Base-by-base conservation (phyloP, 2,329 filamentous ascomycete species). In the Aquanectria penicillioides region DNA sequence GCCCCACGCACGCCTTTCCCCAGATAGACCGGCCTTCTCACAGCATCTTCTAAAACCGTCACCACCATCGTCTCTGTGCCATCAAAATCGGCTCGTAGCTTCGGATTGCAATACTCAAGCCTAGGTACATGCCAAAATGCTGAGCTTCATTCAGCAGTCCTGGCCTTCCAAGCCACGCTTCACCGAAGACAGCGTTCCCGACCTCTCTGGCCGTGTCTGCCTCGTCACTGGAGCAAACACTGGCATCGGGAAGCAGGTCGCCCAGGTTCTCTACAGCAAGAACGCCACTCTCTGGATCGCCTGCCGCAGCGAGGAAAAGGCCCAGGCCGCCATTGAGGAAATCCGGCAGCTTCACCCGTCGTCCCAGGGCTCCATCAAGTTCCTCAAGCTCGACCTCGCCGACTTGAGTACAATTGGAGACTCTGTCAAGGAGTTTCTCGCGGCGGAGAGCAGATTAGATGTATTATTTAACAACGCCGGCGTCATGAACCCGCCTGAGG, bases 131-230 rank as follows among this genome's bases (percentile, higher is more conserved):
- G n/a, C n/a, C n/a, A n/a, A n/a, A 34, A 57, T 23, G 5, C 57
- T 61, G 57, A 47, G 69, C 18, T 48, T 56, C 31, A 36, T 69
- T 12, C 58, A 54, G 28, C 67, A 70, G 48, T 59, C 56, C 2
- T 69, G 68, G 10, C 69, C 69, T 5, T 61, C 66, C 2, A 68
- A 63, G 22, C 69, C 69, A 8, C 38, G 53, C 20, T 69, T 69
- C 46, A 71, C 62, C 2, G 69, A 71, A 33, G 20, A 94, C 72
- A 91, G 97, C 69, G 83, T 96, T 22, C 90, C 92, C 0, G 69
- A 71, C 34, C 68, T 70, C 25, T 64, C 63, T 4, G 61, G 54
- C 15, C 69, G 66, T 90, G 88, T 90, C 28, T 80, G 78, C 72
- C 78, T 88, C 58, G 79, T 88, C 13, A 88, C 75, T 1, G 75